phyloP scores from a whole-genome alignment of 768 basidiomycete species.

The Galerina marginata region DNA sequence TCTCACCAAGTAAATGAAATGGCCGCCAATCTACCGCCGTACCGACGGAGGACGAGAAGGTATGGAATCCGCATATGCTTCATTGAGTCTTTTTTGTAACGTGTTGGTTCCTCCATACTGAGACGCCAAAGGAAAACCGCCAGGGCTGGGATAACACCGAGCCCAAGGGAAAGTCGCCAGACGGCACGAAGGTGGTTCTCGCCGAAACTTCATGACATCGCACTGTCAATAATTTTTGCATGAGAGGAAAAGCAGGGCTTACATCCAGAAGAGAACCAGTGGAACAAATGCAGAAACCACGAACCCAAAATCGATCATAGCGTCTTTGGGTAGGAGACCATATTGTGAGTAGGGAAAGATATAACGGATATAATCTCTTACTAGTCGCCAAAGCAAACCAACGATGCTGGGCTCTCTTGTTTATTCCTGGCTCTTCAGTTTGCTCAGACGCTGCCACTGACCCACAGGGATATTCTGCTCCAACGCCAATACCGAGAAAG shows the following conservation, averaged over 20 bases:
- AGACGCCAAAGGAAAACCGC: constrained; percentile 87
- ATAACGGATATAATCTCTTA: constrained; percentile 36
- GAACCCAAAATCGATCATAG: constrained; percentile 88
- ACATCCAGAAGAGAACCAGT: constrained; percentile 90
- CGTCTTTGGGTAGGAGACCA: constrained; percentile 46
- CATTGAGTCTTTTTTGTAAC: constrained; percentile 82
- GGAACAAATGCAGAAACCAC: constrained; percentile 83
- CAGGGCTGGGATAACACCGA: constrained; percentile 81
- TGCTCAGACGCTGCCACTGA: constrained; percentile 90
- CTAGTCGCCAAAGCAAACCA: constrained; percentile 93
- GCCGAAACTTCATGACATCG: constrained; percentile 61
- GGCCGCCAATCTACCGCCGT: constrained; percentile 74
- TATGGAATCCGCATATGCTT: constrained; percentile 77
- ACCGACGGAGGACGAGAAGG: constrained; percentile 74
- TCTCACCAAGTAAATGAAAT: constrained; percentile 77
- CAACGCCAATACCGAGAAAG: constrained; percentile 86
- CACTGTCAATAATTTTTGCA: background rate
- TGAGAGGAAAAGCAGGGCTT: constrained; percentile 29
- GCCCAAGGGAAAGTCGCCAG: constrained; percentile 86
- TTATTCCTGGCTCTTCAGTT: constrained; percentile 81
- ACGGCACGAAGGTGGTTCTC: constrained; percentile 80
- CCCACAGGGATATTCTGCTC: constrained; percentile 91
- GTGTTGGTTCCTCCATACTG: constrained; percentile 79
- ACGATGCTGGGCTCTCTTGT: constrained; percentile 80
- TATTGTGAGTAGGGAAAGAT: background rate